Evolutionary conservation across 306 rosid species (phyloP), one percentile per base, ranked within the genome.

Genomic region (Psophocarpus tetragonolobus): DNA sequence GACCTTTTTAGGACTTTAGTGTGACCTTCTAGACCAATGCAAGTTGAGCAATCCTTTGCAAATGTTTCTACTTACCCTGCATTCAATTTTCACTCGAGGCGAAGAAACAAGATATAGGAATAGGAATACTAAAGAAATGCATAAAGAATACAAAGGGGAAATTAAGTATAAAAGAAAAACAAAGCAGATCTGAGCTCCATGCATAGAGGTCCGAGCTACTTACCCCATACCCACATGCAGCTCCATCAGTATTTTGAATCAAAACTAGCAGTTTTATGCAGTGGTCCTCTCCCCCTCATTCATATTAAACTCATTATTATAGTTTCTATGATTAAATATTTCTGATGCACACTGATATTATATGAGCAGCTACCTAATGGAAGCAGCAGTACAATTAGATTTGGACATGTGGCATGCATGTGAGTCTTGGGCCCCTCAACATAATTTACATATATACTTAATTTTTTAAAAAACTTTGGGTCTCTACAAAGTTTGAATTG

Each of bases 171-270:
- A 63, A 57, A 54, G 64, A 62, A 76, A 79, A 75, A 54, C 68
- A 83, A 83, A 67, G 81, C 63, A 79, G 72, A 76, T 82, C 83
- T 78, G 76, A 86, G 80, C 80, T 82, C 79, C 73, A 87, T 70
- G 86, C 92, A 79, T 91, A 62, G 92, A 87, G 91, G 84, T 85
- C 14, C 75, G 96, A 85, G 91, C 90, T 88, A 50, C 75, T 79
- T 35, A 44, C 80, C 78, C 71, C 96, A 79, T 77, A 17, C 56
- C 83, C 93, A 91, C 93, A 89, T 88, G 93, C 93, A 81, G 13
- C 77, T 76, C 84, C 44, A 72, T 81, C 81, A 79, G 75, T 78
- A 62, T 82, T 80, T 69, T 82, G 74, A 76, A 71, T 38, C 54
- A 73, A 82, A 82, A 81, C 80, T 63, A 72, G 8, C 63, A 86